A percentile compares a stretch with the other conserved stretches of the same genome.
Conservation (phyloP, 257 asterid genomes). For the Forsythia viridissima region DNA sequence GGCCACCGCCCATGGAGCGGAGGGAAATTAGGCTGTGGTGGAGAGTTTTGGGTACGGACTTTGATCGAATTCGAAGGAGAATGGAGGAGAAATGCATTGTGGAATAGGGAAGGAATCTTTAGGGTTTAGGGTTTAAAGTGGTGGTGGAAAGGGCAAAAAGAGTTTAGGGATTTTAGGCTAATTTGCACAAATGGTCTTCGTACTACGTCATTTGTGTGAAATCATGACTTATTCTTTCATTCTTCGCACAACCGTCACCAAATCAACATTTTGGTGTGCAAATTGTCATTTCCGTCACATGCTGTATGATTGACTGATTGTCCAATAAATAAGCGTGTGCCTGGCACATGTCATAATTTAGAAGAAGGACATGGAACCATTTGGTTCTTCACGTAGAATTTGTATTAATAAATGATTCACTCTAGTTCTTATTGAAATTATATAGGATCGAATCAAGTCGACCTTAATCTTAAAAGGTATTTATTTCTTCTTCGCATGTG, state of each 20-base stretch:
- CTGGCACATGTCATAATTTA: no score
- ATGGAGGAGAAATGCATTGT: conserved; percentile 40
- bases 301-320: no score
- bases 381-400: no score
- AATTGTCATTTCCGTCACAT: not conserved
- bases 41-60: not conserved
- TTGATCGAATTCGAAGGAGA: conserved; percentile 23
- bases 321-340: no score
- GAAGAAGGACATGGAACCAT: no score
- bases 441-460: no score
- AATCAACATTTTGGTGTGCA: not conserved
- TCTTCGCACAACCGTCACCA: not conserved
- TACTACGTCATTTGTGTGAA: not conserved
- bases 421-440: no score
- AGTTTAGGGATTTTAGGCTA: not conserved
- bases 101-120: conserved; percentile 21
- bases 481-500: not conserved
- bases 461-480: not conserved
- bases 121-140: conserved; percentile 35
- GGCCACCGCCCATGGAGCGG: conserved; percentile 94
- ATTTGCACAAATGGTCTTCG: not conserved
- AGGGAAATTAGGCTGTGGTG: conserved; percentile 37
- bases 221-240: not conserved
- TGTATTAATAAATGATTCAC: no score
- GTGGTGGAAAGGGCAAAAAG: not conserved